Base-by-base conservation (phyloP, 179 eudicot genomes). In the Spergularia azorica region DNA sequence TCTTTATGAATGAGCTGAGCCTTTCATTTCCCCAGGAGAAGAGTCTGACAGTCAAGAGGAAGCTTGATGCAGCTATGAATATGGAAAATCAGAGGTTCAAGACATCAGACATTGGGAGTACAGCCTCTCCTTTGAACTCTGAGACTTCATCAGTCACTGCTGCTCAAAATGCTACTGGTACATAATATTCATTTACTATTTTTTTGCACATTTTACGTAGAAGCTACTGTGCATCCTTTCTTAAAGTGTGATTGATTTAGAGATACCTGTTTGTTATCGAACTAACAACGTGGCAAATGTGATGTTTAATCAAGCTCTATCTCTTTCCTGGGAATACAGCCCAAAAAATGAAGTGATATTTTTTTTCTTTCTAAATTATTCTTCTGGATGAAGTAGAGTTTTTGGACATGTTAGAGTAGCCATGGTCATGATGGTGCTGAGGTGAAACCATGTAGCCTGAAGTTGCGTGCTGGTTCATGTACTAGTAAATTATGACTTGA, bases 151-250 rank as follows among this genome's bases (percentile, higher is more conserved):
- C 86, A 10, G 84, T 75, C 69, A 67, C 83, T 15, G 73, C 74
- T 71, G 75, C 75, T 26, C 84, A 71, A 71, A 81, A 82, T 72
- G 80, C 84, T 77, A 76, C 88, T 84, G 96, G 96, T 85, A 81
- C 20, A 63, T 61, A 50, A 38, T 20, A 65, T 81, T 20, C 11
- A 17, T 2, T 39, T n/a, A 4, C 20, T 57, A 41, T 13, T 46
- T 13, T 54, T 6, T 67, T 67, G 16, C 11, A 7, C 21, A 1
- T 68, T 69, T 5, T 41, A 15, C 4, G 4, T 26, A 70, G 14
- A 32, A 41, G 56, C n/a, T 67, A 46, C 17, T 43, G 15, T 67
- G 17, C 32, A 67, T 55, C 55, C 36, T 46, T 67, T 67, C 55
- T 10, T 46, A 6, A 9, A 43, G 56, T 65, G 16, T 39, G 51